Conservation (phyloP, 306 rosid species). For the Cicer arietinum region DNA sequence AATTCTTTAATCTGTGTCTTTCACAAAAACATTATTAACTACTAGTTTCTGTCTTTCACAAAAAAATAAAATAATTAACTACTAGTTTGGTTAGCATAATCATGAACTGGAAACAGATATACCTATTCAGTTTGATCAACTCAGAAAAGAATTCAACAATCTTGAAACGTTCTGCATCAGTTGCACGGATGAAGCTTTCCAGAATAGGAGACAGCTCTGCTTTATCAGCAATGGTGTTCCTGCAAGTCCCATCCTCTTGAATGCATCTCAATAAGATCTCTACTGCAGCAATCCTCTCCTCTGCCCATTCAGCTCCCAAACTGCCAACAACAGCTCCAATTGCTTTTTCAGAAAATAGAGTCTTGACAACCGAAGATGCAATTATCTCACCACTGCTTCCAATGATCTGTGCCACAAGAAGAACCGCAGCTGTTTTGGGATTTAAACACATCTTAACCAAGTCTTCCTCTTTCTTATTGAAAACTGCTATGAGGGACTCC, state of each 20-base stretch:
- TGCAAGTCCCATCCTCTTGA: constrained; percentile 76
- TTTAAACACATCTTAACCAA: constrained; percentile 63
- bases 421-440: constrained; percentile 75
- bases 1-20: background rate
- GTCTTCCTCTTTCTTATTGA: constrained; percentile 64
- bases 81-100: constrained; percentile 21
- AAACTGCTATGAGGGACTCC: constrained; percentile 62
- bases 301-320: constrained; percentile 67
- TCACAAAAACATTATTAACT: background rate
- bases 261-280: constrained; percentile 78
- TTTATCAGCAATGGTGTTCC: constrained; percentile 73
- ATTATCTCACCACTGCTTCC: constrained; percentile 57
- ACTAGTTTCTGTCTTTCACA: background rate
- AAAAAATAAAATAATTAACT: background rate
- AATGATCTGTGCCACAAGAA: constrained; percentile 68
- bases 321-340: constrained; percentile 58
- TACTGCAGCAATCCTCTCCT: constrained; percentile 80
- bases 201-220: constrained; percentile 70
- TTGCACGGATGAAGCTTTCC: constrained; percentile 65
- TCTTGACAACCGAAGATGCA: constrained; percentile 52
- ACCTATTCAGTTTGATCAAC: constrained; percentile 82
- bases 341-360: constrained; percentile 55
- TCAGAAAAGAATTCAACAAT: constrained; percentile 70
- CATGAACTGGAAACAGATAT: constrained; percentile 25
- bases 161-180: constrained; percentile 67